Base-by-base conservation (phyloP, 1,139 yeast genomes). In the Blastobotrys buckinghamii region DNA sequence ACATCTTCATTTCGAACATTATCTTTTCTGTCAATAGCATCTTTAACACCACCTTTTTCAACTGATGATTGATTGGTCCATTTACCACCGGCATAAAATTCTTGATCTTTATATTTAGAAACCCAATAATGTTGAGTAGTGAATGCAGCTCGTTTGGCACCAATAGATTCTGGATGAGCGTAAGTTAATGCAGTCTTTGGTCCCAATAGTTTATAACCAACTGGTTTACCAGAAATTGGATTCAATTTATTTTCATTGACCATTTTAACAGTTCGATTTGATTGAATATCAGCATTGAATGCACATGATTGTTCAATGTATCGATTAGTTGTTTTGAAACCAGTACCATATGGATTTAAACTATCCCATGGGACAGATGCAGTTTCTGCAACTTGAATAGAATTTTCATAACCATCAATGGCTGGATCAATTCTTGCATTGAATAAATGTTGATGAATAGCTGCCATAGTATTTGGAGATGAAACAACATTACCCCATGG, bases 351-450 rank as follows among this genome's bases (percentile, higher is more conserved):
- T 51, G 88, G 87, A 68, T 87, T 86, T 55, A 72, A 41, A 70
- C 66, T 15, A 47, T 77, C 74, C 66, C 79, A 74, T 44, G 84
- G 85, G 71, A 83, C 72, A 62, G 79, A 78, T 53, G 76, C 78
- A 47, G 83, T 82, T 64, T 87, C 95, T 59, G 77, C 82, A 49
- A 79, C 82, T 53, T 84, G 86, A 13, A 64, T 57, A 10, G 94
- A 73, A 73, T 87, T 86, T 59, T 80, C 74, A 69, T 85, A 86
- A 59, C 95, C 95, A 62, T 87, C 96, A 48, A 87, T 66, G 50
- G 95, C 89, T 39, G 95, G 90, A 68, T 87, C 95, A 60, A 87
- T 80, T 74, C 95, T 82, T 70, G 86, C 81, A 13, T 87, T 80
- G 64, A 87, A 76, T 60, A 87, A 75, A 70, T 87, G 96, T 74